phyloP scores from a whole-genome alignment of 2,329 filamentous ascomycete genomes.

The Arthroderma sp. region DNA sequence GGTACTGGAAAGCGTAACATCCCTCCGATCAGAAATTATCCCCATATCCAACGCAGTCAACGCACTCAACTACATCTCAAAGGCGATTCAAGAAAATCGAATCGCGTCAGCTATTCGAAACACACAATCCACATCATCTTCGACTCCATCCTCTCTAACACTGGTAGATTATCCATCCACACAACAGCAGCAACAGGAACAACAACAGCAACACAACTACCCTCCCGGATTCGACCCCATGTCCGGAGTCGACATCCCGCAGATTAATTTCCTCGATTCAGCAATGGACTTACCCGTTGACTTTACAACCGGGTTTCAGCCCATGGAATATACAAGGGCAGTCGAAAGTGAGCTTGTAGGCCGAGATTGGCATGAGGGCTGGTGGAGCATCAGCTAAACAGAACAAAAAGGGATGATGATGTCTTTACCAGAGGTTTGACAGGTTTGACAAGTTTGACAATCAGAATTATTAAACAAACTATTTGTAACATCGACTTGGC shows the following conservation, averaged over 20 bases:
- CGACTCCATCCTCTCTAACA: not conserved
- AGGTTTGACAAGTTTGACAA: no score
- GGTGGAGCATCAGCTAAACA: constrained; percentile 1
- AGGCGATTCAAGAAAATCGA: not conserved
- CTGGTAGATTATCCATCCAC: no score
- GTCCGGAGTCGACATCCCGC: not conserved
- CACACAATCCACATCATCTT: not conserved
- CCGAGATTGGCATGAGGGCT: constrained; percentile 3
- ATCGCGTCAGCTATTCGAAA: not conserved
- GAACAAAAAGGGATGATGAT: no score
- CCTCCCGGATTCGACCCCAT: not conserved
- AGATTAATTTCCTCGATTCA: not conserved
- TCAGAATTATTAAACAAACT: no score
- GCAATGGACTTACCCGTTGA: not conserved
- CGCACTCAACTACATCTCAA: constrained; percentile 1
- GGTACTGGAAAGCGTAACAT: not conserved
- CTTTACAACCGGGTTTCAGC: not conserved
- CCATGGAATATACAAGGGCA: constrained; percentile 1
- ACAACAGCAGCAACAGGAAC: no score
- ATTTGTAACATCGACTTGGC: no score
- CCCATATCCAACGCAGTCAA: constrained; percentile 4
- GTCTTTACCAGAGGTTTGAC: no score
- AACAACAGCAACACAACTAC: not conserved
- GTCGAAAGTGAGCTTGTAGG: constrained; percentile 2
- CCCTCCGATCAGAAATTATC: not conserved